Percentiles rank a stretch among this genome's conserved stretches.
phyloP scores from a whole-genome alignment of 2,329 filamentous ascomycete genomes.

The Ophidiomyces ophidiicola region DNA sequence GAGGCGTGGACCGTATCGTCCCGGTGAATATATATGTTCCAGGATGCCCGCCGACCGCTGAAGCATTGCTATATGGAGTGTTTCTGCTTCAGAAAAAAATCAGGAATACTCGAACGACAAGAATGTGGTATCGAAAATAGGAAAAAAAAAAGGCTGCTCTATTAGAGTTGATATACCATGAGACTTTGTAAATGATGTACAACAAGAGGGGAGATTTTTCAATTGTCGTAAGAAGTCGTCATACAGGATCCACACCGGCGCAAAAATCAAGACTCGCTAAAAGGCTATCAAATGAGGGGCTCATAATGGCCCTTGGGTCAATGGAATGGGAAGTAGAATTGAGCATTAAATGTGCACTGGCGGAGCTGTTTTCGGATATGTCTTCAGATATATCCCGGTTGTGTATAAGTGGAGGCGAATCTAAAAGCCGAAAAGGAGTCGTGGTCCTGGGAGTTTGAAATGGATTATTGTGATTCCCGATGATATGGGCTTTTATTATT shows the following conservation, averaged over 20 bases:
- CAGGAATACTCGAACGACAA: slow-evolving; percentile 39
- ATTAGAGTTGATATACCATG: not conserved
- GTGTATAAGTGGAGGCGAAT: too few relatives aligned
- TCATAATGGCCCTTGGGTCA: not conserved
- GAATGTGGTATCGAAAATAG: slow-evolving; percentile 45
- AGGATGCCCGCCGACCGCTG: slow-evolving; percentile 49
- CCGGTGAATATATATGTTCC: slow-evolving; percentile 72
- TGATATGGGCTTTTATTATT: not conserved
- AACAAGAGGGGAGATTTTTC: too few relatives aligned
- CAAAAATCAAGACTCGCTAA: not conserved
- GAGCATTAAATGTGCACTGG: too few relatives aligned
- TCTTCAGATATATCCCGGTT: too few relatives aligned
- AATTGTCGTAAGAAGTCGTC: not conserved
- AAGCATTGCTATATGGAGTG: slow-evolving; percentile 48
- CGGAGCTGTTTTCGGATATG: too few relatives aligned
- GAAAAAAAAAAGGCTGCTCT: slow-evolving; percentile 25
- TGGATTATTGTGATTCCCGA: too few relatives aligned
- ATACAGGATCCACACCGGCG: not conserved
- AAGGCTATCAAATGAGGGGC: not conserved
- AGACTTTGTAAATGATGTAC: not conserved
- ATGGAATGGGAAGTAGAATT: not conserved
- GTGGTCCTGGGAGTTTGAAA: too few relatives aligned
- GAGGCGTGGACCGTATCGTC: slow-evolving; percentile 64
- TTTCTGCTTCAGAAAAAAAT: slow-evolving; percentile 70
- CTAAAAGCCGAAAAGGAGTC: too few relatives aligned